A percentile compares a stretch with the other conserved stretches of the same genome.
phyloP scores from a whole-genome alignment of 768 basidiomycete genomes.

The Mycena maculata region DNA sequence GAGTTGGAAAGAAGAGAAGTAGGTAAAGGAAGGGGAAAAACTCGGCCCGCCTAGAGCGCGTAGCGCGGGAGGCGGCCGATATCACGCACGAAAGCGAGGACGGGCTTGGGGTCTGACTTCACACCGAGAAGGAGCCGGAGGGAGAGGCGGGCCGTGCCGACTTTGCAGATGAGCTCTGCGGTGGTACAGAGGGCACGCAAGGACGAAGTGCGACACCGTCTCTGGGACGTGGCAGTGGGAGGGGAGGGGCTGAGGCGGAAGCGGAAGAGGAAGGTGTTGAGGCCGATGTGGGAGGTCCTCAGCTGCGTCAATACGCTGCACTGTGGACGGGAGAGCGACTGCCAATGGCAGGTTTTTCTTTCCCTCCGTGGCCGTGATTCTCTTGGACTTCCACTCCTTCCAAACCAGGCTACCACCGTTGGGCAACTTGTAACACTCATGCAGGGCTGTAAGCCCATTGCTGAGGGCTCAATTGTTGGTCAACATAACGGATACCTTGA shows the following conservation, averaged over 20 bases:
- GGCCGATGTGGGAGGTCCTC: slow-evolving; percentile 2
- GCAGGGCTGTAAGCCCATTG: neutral
- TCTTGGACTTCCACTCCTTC: neutral
- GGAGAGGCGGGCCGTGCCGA: too few species aligned
- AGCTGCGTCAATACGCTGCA: neutral
- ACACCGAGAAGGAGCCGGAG: too few species aligned
- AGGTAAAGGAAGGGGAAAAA: too few species aligned
- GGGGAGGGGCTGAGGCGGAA: slow-evolving; percentile 1
- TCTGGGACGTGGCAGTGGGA: slow-evolving; percentile 5
- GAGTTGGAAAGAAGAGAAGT: too few species aligned
- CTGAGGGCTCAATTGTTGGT: neutral
- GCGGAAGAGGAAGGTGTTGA: slow-evolving; percentile 9
- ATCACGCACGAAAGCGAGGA: too few species aligned
- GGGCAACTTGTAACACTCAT: neutral
- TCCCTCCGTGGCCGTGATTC: neutral
- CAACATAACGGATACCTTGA: neutral
- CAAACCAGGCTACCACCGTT: neutral
- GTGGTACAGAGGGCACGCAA: too few species aligned
- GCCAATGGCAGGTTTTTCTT: neutral
- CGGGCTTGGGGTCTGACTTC: too few species aligned
- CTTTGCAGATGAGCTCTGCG: too few species aligned
- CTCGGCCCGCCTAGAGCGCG: too few species aligned
- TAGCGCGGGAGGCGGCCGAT: too few species aligned
- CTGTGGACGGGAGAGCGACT: neutral
- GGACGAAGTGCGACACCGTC: neutral